Percentiles rank a stretch among this genome's conserved stretches.
phyloP scores from a whole-genome alignment of 1,139 yeast species.

The Arxiozyma slooffiae region DNA sequence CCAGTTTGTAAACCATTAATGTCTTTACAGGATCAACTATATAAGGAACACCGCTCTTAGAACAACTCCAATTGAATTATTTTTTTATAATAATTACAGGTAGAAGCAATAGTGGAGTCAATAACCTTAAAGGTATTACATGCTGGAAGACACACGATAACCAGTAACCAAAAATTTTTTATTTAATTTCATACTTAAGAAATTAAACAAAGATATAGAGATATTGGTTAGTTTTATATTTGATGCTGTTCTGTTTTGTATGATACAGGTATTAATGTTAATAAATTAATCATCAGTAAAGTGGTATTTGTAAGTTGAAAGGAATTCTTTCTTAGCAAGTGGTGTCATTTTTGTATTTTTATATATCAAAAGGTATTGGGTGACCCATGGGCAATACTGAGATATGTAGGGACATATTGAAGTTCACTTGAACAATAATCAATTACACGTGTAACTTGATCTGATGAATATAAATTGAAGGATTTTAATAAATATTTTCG shows the following conservation, averaged over 20 bases:
- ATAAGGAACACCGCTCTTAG: constrained; percentile 27
- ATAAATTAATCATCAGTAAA: too few relatives aligned
- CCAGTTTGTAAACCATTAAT: constrained; percentile 36
- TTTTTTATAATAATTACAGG: constrained; percentile 32
- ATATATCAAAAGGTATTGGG: background rate
- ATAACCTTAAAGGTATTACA: background rate
- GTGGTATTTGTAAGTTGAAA: background rate
- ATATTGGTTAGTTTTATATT: background rate
- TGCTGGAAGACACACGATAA: background rate
- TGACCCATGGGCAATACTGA: background rate
- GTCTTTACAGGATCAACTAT: constrained; percentile 33
- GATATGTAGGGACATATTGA: too few relatives aligned
- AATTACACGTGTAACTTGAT: background rate
- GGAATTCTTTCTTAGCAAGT: too few relatives aligned
- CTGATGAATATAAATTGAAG: too few relatives aligned
- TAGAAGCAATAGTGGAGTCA: constrained; percentile 3
- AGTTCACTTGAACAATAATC: too few relatives aligned
- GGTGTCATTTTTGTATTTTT: background rate
- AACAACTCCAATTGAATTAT: constrained; percentile 36
- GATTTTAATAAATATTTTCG: too few relatives aligned
- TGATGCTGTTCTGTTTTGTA: background rate
- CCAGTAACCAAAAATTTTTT: background rate
- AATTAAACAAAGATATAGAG: too few relatives aligned
- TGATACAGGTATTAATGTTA: background rate
- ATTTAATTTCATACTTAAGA: background rate